Evolutionary conservation across 2,329 filamentous ascomycete genomes (phyloP), one percentile per base, ranked within the genome.

Genomic region (Ophiocordyceps camponoti-floridani): DNA sequence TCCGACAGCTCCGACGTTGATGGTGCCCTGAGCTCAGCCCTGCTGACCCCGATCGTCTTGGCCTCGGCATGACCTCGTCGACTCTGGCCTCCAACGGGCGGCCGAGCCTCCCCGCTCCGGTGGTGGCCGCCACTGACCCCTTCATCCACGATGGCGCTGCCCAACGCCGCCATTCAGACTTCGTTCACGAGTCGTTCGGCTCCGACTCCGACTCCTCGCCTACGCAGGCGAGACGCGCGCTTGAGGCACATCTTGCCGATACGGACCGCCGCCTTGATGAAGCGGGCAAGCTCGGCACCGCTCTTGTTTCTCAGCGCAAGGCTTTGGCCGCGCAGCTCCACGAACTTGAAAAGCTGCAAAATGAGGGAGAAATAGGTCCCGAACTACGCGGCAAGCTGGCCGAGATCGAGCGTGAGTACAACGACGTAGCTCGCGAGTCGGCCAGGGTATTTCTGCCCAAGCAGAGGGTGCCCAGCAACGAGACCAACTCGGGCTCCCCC

Each of bases 361-460:
- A 75, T 41, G 83, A 91, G 52, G 77, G 76, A 23, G 83, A 94
- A 49, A 77, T 96, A 44, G 80, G 81, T 0, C 78, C 84, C 4
- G 88, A 94, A 51, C 67, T 98, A 54, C 84, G 83, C 47, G 75
- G 82, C 55, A 87, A 84, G 62, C 72, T 98, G 44, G 72, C 77
- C 13, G 87, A 94, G 50, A 78, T 98, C 47, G 91, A 98, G 61
- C 84, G 78, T 60, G 91, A 98, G 56, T 96, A 93, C 65, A 89
- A 94, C 59, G 88, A 95, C 57, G 80, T 96, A 42, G 87, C 88
- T 12, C 75, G 82, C 49, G 89, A 96, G 59, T 91, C 84, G 42
- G 86, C 89, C 40, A 75, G 89, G 51, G 87, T 85, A 2, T 89
- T 95, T 58, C 66, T 96, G 48, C 83, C 79, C 31, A 91, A 91